Evolutionary conservation across 129 eudicot species (phyloP).

Genomic region (Smallanthus sonchifolius): DNA sequence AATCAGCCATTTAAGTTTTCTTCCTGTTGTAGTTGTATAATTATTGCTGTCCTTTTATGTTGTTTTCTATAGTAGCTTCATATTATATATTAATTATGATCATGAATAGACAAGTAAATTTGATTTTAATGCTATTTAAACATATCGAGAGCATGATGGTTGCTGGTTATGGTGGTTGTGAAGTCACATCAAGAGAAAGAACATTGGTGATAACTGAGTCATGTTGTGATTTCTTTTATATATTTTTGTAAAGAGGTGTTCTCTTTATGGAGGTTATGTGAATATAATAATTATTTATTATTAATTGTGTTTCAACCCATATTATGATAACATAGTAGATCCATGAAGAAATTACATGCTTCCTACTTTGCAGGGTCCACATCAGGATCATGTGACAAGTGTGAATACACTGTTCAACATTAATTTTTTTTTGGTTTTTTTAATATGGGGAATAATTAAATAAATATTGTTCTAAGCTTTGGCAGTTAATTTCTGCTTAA

Average conservation of each 20-base stretch:
- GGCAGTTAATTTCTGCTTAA: slow-evolving; percentile 19
- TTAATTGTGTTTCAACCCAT: slow-evolving; percentile 19
- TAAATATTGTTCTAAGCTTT: slow-evolving; percentile 9
- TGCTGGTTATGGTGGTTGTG: slow-evolving; percentile 46
- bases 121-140: slow-evolving; percentile 26
- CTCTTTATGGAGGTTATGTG: slow-evolving; percentile 17
- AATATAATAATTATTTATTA: slow-evolving; percentile 14
- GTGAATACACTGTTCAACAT: slow-evolving; percentile 34
- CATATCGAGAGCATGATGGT: slow-evolving; percentile 35
- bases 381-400: slow-evolving; percentile 34
- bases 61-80: background rate
- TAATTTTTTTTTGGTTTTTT: slow-evolving; percentile 8
- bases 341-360: slow-evolving; percentile 32
- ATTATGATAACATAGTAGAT: slow-evolving; percentile 29
- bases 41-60: slow-evolving; percentile 2
- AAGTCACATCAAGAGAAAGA: slow-evolving; percentile 37
- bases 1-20: background rate
- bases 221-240: slow-evolving; percentile 10
- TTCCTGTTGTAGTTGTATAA: slow-evolving; percentile 1
- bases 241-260: slow-evolving; percentile 10
- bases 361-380: slow-evolving; percentile 33
- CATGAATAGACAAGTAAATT: slow-evolving; percentile 28
- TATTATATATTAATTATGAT: slow-evolving; percentile 15
- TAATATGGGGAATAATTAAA: background rate
- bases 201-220: slow-evolving; percentile 36